Base-by-base conservation (phyloP, 768 basidiomycete genomes). In the Fibroporia radiculosa region DNA sequence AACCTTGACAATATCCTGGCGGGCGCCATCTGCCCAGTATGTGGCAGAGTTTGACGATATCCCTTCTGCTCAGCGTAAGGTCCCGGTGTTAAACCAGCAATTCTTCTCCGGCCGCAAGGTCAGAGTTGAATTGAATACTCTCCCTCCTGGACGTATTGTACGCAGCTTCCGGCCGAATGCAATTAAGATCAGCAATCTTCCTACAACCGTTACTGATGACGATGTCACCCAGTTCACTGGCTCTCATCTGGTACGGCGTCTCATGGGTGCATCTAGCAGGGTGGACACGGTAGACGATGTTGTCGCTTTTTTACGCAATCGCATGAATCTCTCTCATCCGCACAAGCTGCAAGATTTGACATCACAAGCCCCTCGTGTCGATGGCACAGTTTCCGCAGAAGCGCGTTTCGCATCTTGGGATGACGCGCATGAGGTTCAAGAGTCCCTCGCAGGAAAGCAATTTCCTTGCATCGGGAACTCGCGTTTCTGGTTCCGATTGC, bases 1-100 rank as follows among this genome's bases (percentile, higher is more conserved):
- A 11, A 62, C 67, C 28, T 53, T 82, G 40, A 69, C 67, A 0
- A 66, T 81, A 34, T 70, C 67, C 10, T 84, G 80, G 76, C 65
- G 59, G 5, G 59, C 62, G 1, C 78, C 78, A 1, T 73, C 71
- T n/a, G 54, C 55, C 4, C 58, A 58, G 60, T 4, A 51, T 63
- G 42, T 55, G 52, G 0, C 52, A 58, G 23, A 70, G 74, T 0
- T 42, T 53, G 20, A 50, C 46, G 20, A 72, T 69, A 50, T 66
- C 64, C 3, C 51, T 44, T 18, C 51, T 57, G 23, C 57, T 81
- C 28, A 51, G 79, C 36, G 60, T 8, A 36, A 36, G 35, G 35
- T 36, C 8, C 35, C 8, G 18, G 35, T 11, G 35, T 19, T 36
- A 7, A 36, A 36, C 19, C 35, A 65, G 14, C 48, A 38, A 18